Conservation (phyloP, 2,329 filamentous ascomycete species). For the Periconia sp. region DNA sequence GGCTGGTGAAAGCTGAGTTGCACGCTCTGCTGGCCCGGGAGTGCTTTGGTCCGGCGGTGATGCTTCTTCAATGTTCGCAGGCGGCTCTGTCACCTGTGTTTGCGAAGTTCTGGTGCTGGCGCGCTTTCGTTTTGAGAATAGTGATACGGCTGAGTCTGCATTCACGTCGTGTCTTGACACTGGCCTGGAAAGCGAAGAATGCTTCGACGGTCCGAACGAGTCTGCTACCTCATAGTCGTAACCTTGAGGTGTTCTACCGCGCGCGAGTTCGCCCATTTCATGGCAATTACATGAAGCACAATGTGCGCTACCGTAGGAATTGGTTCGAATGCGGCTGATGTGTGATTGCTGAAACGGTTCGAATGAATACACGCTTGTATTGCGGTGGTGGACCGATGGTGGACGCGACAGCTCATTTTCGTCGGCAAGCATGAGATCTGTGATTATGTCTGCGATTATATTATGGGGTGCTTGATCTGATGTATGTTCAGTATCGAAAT, state of each 20-base stretch:
- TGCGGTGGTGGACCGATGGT: conserved; percentile 11
- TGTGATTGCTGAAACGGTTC: too few species aligned
- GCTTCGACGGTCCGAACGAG: conserved; percentile 14
- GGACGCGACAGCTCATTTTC: conserved; percentile 19
- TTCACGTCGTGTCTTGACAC: not conserved
- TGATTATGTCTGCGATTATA: conserved; percentile 21
- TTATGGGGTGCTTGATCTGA: conserved; percentile 2
- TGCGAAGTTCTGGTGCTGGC: conserved; percentile 3
- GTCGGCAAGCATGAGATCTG: conserved; percentile 22
- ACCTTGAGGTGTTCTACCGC: too few species aligned
- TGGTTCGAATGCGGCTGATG: too few species aligned
- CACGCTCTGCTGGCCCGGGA: not conserved
- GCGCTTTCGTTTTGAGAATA: conserved; percentile 11
- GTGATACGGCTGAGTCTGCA: conserved; percentile 17
- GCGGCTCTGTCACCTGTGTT: not conserved
- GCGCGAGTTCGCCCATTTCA: too few species aligned
- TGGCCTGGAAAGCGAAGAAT: conserved; percentile 17
- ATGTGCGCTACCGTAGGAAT: too few species aligned
- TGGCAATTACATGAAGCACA: too few species aligned
- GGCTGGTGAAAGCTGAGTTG: conserved; percentile 26
- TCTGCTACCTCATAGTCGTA: too few species aligned
- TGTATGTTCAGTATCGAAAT: not conserved
- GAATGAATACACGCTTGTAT: too few species aligned
- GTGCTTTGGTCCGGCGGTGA: not conserved
- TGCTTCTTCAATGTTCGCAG: not conserved